phyloP scores from a whole-genome alignment of 805 yeast species.

The Isabelozyma rhagii region DNA sequence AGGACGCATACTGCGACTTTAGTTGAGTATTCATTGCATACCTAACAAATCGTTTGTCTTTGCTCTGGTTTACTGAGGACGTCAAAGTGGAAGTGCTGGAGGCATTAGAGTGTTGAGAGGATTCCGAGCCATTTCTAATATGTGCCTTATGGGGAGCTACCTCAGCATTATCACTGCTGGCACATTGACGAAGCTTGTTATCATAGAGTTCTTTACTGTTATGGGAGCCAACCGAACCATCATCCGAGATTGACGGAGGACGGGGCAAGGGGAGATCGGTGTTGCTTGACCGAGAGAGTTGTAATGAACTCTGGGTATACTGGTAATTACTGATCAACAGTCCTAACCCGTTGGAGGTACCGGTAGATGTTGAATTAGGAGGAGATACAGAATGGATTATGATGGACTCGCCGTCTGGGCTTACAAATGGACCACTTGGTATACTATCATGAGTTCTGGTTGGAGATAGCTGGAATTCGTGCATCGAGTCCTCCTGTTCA shows the following conservation, averaged over 20 bases:
- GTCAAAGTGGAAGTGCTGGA: conserved; percentile 30
- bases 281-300: conserved; percentile 3
- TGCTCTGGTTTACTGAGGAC: conserved; percentile 20
- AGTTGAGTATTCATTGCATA: conserved; percentile 41
- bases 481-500: conserved; percentile 22
- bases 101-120: conserved; percentile 29
- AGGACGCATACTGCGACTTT: conserved; percentile 3
- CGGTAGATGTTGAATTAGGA: conserved; percentile 15
- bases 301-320: conserved; percentile 21
- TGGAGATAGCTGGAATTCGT: conserved; percentile 16
- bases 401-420: background rate
- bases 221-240: background rate
- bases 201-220: background rate
- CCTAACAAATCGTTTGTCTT: conserved; percentile 38
- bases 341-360: conserved; percentile 22
- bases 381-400: conserved; percentile 11
- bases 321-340: conserved; percentile 28
- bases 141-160: conserved; percentile 9
- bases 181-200: background rate
- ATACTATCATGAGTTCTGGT: conserved; percentile 1
- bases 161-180: background rate
- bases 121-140: conserved; percentile 31
- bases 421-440: background rate
- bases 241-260: background rate
- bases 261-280: background rate